These are phyloP conservation scores for Fomitopsis pinicola DNA, from an alignment of 1,284 basidiomycete genomes.

Conservation along the genomic window DNA sequence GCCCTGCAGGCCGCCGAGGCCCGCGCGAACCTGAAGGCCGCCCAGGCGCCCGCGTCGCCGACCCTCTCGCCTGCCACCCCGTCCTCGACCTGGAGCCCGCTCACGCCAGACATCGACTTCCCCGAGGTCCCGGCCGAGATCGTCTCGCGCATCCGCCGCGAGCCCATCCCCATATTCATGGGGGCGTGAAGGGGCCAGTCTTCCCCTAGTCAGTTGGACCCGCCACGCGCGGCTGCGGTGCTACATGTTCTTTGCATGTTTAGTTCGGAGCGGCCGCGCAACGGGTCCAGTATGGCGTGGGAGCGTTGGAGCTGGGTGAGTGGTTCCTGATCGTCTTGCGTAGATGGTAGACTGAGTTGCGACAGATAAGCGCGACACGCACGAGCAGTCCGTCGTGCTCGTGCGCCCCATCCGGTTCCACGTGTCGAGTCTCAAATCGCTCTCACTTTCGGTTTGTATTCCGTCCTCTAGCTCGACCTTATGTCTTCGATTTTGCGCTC, in stretches of 20 bases:
- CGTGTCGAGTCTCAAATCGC: not conserved
- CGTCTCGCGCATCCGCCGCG: not conserved
- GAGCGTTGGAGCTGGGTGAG: not conserved
- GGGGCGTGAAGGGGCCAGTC: not conserved
- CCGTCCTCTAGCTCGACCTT: not conserved
- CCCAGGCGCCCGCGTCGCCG: not conserved
- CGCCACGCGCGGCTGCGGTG: not conserved
- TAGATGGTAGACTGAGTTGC: not conserved
- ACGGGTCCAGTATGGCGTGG: not conserved
- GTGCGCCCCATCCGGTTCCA: not conserved
- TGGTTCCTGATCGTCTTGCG: not conserved
- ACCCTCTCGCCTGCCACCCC: not conserved
- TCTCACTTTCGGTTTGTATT: not conserved
- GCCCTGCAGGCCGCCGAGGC: not conserved
- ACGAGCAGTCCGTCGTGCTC: not conserved
- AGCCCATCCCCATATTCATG: not conserved
- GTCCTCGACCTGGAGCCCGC: not conserved
- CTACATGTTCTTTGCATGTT: not conserved
- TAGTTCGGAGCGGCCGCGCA: not conserved
- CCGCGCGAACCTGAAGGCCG: not conserved
- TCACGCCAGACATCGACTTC: not conserved
- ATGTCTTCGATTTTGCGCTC: not conserved
- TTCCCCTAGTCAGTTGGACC: not conserved
- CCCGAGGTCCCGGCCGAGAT: not conserved
- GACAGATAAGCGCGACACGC: not conserved